These are phyloP conservation scores for Metschnikowia santaceciliae DNA, from an alignment of 805 yeast genomes.

Conservation along the genomic window DNA sequence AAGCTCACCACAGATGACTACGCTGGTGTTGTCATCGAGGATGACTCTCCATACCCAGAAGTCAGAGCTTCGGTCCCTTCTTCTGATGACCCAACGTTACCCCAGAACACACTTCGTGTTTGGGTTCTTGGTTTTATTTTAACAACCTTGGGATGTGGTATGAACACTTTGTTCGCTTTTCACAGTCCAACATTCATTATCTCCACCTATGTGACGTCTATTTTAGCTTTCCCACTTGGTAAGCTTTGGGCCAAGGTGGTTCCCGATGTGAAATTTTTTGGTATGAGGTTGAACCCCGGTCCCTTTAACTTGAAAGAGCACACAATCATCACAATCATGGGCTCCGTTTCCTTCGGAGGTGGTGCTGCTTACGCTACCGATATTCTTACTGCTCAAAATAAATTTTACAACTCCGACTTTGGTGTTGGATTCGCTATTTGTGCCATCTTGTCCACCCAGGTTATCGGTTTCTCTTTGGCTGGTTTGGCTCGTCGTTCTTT, in stretches of 20 bases:
- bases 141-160: slow-evolving; percentile 53
- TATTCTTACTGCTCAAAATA: slow-evolving; percentile 48
- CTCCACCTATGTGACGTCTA: slow-evolving; percentile 51
- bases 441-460: slow-evolving; percentile 52
- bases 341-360: slow-evolving; percentile 37
- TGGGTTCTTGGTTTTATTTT: slow-evolving; percentile 49
- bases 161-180: slow-evolving; percentile 56
- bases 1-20: slow-evolving; percentile 16
- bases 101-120: slow-evolving; percentile 52
- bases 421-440: slow-evolving; percentile 55
- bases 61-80: slow-evolving; percentile 60
- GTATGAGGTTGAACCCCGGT: slow-evolving; percentile 51
- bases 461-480: slow-evolving; percentile 64
- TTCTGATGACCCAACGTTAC: slow-evolving; percentile 46
- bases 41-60: slow-evolving; percentile 53
- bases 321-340: slow-evolving; percentile 50
- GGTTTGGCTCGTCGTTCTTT: slow-evolving; percentile 58
- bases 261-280: slow-evolving; percentile 34
- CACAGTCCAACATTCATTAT: slow-evolving; percentile 53
- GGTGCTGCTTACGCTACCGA: slow-evolving; percentile 57
- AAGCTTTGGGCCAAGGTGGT: slow-evolving; percentile 38
- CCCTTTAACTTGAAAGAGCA: slow-evolving; percentile 63
- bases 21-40: slow-evolving; percentile 17
- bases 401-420: slow-evolving; percentile 42
- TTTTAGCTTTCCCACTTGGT: slow-evolving; percentile 61